phyloP scores from a whole-genome alignment of 2,329 filamentous ascomycete genomes.

The Lachnellula willkommii region DNA sequence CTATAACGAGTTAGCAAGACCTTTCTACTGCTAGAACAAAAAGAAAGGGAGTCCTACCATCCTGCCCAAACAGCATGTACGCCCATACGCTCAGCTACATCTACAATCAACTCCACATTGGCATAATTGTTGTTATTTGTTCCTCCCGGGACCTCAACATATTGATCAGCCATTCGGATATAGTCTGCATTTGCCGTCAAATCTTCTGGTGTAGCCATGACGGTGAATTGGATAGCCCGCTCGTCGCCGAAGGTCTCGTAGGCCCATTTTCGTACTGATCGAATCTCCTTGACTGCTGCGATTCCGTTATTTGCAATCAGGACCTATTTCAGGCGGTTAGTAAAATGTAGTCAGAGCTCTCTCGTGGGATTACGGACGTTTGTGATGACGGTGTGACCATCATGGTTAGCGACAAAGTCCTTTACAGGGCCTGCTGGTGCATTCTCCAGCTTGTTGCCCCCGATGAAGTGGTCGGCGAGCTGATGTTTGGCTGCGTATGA shows the following conservation, averaged over 20 bases:
- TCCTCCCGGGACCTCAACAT: constrained; percentile 96
- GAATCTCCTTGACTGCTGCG: constrained; percentile 97
- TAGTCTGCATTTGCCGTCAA: constrained; percentile 96
- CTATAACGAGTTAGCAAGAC: constrained; percentile 37
- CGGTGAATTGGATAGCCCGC: constrained; percentile 96
- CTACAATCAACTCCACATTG: constrained; percentile 98
- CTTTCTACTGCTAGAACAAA: not conserved
- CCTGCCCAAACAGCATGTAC: constrained; percentile 99
- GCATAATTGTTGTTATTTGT: constrained; percentile 99
- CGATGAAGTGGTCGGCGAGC: constrained; percentile 90
- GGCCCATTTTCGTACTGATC: constrained; percentile 99
- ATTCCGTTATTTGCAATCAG: constrained; percentile 99
- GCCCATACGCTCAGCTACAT: constrained; percentile 96
- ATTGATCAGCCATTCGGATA: constrained; percentile 99
- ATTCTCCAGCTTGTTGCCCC: constrained; percentile 79
- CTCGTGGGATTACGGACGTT: constrained; percentile 59
- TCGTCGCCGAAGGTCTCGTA: constrained; percentile 99
- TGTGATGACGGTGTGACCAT: constrained; percentile 96
- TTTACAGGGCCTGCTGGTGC: constrained; percentile 83
- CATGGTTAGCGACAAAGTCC: constrained; percentile 86
- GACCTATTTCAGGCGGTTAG: constrained; percentile 52
- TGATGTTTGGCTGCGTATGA: constrained; percentile 77
- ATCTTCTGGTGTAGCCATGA: constrained; percentile 99
- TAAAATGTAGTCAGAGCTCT: not conserved
- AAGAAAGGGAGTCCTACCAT: constrained; percentile 58